Percentiles rank a stretch among this genome's conserved stretches.
Evolutionary conservation across 2,329 filamentous ascomycete genomes (phyloP).

Genomic region (Nigrospora oryzae): DNA sequence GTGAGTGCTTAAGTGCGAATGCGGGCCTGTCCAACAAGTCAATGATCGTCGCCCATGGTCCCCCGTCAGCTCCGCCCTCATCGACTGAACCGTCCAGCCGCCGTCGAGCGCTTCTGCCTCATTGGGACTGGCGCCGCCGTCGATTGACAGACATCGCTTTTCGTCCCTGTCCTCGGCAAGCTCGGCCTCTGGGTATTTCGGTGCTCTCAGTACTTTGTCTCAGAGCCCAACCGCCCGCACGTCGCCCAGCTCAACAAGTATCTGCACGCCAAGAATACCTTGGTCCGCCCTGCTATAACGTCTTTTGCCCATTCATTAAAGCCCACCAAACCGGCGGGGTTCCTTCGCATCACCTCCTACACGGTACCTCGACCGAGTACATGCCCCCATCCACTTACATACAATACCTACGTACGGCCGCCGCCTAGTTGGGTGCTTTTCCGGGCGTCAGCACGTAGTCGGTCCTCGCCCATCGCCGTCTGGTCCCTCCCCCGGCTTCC

Average conservation of each 20-base stretch:
- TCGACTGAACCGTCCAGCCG: too few species aligned
- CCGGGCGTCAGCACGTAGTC: too few species aligned
- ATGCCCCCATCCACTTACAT: background rate
- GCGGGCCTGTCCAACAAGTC: too few species aligned
- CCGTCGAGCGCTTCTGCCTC: background rate
- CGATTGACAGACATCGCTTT: constrained; percentile 6
- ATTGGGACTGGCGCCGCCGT: constrained; percentile 6
- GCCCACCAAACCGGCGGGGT: constrained; percentile 2
- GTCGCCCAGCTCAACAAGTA: background rate
- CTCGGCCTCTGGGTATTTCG: background rate
- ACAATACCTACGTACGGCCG: too few species aligned
- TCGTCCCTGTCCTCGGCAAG: background rate
- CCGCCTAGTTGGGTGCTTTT: too few species aligned
- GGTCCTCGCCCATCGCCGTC: too few species aligned
- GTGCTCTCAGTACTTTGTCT: background rate
- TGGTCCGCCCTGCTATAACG: background rate
- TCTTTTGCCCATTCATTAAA: background rate
- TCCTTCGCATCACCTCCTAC: background rate
- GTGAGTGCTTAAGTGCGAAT: too few species aligned
- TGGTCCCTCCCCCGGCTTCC: too few species aligned
- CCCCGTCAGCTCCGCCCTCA: too few species aligned
- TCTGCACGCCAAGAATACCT: background rate
- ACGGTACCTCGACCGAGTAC: background rate
- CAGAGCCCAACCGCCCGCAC: too few species aligned
- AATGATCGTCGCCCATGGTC: too few species aligned